Evolutionary conservation across 1,139 yeast species (phyloP).

Genomic region (Sugiyamaella novakii): DNA sequence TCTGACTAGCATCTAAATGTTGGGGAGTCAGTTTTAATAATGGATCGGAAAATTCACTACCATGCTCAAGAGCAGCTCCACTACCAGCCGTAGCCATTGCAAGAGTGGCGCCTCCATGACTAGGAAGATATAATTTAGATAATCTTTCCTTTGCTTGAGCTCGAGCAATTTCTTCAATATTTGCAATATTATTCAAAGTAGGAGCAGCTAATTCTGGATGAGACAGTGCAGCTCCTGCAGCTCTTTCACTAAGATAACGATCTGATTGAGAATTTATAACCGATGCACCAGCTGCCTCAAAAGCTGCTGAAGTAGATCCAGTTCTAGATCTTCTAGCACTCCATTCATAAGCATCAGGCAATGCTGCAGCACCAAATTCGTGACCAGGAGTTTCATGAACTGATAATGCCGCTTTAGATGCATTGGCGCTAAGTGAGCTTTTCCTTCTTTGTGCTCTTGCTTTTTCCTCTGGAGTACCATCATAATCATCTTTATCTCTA

Average conservation of each 20-base stretch:
- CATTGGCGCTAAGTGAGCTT: slow-evolving; percentile 24
- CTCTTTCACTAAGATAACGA: slow-evolving; percentile 5
- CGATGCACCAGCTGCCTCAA: slow-evolving; percentile 20
- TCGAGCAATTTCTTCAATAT: slow-evolving; percentile 40
- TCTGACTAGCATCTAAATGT: slow-evolving; percentile 25
- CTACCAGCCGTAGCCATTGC: slow-evolving; percentile 36
- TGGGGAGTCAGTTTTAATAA: slow-evolving; percentile 31
- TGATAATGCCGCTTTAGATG: slow-evolving; percentile 39
- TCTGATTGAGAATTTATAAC: not conserved
- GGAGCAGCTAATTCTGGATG: slow-evolving; percentile 19
- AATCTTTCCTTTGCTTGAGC: slow-evolving; percentile 40
- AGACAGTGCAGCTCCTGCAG: slow-evolving; percentile 19
- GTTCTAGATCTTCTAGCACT: slow-evolving; percentile 26
- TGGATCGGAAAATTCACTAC: slow-evolving; percentile 27
- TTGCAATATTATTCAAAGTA: slow-evolving; percentile 28
- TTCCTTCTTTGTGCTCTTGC: slow-evolving; percentile 19
- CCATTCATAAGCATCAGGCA: slow-evolving; percentile 45
- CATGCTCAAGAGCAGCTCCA: slow-evolving; percentile 27
- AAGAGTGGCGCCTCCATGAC: slow-evolving; percentile 31
- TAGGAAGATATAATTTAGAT: slow-evolving; percentile 36
- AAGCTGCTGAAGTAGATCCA: slow-evolving; percentile 11
- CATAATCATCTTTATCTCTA: slow-evolving; percentile 34
- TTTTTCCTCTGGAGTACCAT: slow-evolving; percentile 23
- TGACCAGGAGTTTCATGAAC: slow-evolving; percentile 40
- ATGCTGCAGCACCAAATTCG: slow-evolving; percentile 40